A percentile compares a stretch with the other conserved stretches of the same genome.
Conservation (phyloP, 306 rosid genomes). For the Begonia loranthoides region DNA sequence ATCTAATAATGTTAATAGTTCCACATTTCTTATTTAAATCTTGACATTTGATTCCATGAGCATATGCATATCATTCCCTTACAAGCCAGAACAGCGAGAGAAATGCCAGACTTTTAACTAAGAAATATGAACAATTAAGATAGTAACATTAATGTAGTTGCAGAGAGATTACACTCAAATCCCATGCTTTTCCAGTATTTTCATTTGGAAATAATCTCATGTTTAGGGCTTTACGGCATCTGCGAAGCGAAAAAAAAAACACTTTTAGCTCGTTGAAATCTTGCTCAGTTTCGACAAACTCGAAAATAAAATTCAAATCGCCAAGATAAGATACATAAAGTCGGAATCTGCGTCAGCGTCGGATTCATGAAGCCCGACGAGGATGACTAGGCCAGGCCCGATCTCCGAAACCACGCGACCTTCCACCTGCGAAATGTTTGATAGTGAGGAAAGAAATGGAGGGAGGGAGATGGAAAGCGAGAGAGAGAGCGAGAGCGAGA, state of each 20-base stretch:
- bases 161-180: conserved; percentile 34
- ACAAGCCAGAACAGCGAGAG: no score
- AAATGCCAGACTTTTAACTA: no score
- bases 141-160: no score
- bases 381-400: conserved; percentile 89
- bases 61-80: no score
- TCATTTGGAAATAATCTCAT: conserved; percentile 80
- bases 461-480: neutral
- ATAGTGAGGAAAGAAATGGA: conserved; percentile 5
- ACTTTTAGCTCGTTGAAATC: neutral
- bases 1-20: no score
- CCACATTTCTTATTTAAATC: no score
- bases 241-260: conserved; percentile 1
- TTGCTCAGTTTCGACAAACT: neutral
- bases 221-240: conserved; percentile 86
- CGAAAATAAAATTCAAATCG: neutral
- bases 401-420: conserved; percentile 64
- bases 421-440: conserved; percentile 40
- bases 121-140: no score
- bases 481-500: neutral
- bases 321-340: conserved; percentile 34
- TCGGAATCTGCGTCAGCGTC: conserved; percentile 74
- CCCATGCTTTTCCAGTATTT: conserved; percentile 70
- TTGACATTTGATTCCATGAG: no score
- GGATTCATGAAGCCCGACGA: conserved; percentile 74